Conservation (phyloP, 2,329 filamentous ascomycete species). For the Cercospora sp. region DNA sequence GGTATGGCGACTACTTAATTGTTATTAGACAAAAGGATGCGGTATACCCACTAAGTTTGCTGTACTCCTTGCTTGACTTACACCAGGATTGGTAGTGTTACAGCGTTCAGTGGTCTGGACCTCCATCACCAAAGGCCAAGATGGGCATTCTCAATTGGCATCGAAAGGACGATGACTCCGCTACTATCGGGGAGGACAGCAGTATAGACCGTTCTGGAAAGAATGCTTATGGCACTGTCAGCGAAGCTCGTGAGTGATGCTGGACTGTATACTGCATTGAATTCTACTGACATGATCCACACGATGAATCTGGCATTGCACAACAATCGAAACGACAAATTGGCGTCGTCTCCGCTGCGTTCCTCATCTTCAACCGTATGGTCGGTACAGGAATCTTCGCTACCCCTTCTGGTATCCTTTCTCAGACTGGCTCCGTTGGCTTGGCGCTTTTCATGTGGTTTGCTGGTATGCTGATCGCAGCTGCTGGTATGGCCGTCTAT, state of each 20-base stretch:
- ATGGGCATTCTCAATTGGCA: slow-evolving; percentile 14
- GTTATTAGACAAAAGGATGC: neutral
- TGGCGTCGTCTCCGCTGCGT: slow-evolving; percentile 56
- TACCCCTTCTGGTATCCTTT: slow-evolving; percentile 30
- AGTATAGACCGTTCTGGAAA: neutral
- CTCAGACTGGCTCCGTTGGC: slow-evolving; percentile 32
- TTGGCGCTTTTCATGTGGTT: slow-evolving; percentile 46
- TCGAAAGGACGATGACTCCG: neutral
- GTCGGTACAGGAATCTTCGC: slow-evolving; percentile 36
- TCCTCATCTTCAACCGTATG: slow-evolving; percentile 43
- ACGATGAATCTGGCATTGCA: slow-evolving; percentile 8
- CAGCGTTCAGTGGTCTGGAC: neutral
- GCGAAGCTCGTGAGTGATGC: neutral
- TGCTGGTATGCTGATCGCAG: slow-evolving; percentile 49
- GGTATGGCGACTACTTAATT: slow-evolving; percentile 10
- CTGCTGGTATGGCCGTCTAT: slow-evolving; percentile 63
- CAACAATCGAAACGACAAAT: slow-evolving; percentile 46
- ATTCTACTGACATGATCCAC: neutral
- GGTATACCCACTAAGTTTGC: neutral
- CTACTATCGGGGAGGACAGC: slow-evolving; percentile 6
- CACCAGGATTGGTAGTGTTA: neutral
- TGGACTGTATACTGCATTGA: no score
- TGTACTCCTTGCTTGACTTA: neutral
- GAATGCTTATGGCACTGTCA: slow-evolving; percentile 9
- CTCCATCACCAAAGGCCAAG: neutral